Percentiles rank a stretch among this genome's conserved stretches.
These are phyloP conservation scores for Neurospora sp. DNA, from an alignment of 2,329 filamentous ascomycete genomes.

Conservation along the genomic window DNA sequence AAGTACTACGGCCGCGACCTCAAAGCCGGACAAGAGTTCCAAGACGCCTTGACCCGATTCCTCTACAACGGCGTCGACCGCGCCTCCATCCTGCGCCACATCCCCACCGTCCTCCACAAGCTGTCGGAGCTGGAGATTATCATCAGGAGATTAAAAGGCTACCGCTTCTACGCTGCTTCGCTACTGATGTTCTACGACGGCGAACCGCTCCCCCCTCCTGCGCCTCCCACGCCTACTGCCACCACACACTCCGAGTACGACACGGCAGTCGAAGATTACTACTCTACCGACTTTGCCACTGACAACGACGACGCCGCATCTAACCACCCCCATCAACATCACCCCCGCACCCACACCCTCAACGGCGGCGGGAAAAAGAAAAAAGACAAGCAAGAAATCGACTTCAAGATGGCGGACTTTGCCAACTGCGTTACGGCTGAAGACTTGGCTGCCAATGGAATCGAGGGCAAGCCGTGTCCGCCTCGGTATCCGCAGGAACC, in stretches of 20 bases:
- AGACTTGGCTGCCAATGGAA: constrained; percentile 37
- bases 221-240: constrained; percentile 30
- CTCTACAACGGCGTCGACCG: constrained; percentile 82
- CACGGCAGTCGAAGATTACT: constrained; percentile 40
- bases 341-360: too few relatives aligned
- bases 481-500: constrained; percentile 71
- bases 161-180: constrained; percentile 92
- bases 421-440: constrained; percentile 92
- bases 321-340: too few relatives aligned
- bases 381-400: constrained; percentile 53
- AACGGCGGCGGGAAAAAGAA: not conserved
- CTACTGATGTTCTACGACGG: constrained; percentile 94
- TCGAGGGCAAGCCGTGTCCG: constrained; percentile 56
- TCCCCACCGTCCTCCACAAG: constrained; percentile 78
- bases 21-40: constrained; percentile 80
- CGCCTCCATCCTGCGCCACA: constrained; percentile 71
- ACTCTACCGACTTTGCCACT: constrained; percentile 47
- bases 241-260: constrained; percentile 29
- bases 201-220: constrained; percentile 28
- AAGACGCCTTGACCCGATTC: constrained; percentile 78
- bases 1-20: constrained; percentile 92
- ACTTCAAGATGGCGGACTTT: constrained; percentile 97
- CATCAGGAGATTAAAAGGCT: constrained; percentile 67
- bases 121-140: constrained; percentile 75
- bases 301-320: constrained; percentile 34